A percentile compares a stretch with the other conserved stretches of the same genome.
phyloP scores from a whole-genome alignment of 2,329 filamentous ascomycete species.

The Metarhizium brunneum region DNA sequence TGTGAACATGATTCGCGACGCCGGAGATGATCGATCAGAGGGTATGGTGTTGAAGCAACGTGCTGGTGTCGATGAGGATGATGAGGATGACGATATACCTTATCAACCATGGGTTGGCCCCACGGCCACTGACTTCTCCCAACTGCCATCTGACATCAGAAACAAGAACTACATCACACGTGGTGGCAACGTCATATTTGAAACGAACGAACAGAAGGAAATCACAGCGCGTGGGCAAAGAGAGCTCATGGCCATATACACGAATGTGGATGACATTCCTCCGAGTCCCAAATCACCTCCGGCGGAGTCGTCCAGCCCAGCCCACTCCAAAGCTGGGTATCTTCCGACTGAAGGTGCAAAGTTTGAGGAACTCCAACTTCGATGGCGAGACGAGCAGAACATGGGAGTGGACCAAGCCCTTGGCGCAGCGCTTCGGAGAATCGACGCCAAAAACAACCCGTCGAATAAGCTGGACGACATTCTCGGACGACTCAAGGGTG shows the following conservation, averaged over 20 bases:
- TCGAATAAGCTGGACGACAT: slow-evolving; percentile 31
- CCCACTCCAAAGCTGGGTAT: slow-evolving; percentile 20
- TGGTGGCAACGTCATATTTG: slow-evolving; percentile 40
- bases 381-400: slow-evolving; percentile 37
- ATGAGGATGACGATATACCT: slow-evolving; percentile 48
- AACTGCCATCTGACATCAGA: slow-evolving; percentile 34
- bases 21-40: slow-evolving; percentile 63
- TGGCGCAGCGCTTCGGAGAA: slow-evolving; percentile 33
- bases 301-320: slow-evolving; percentile 19
- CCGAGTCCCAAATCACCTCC: slow-evolving; percentile 45
- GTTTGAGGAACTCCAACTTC: slow-evolving; percentile 38
- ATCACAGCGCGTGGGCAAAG: slow-evolving; percentile 48
- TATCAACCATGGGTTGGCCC: slow-evolving; percentile 45
- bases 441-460: slow-evolving; percentile 27
- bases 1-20: slow-evolving; percentile 60
- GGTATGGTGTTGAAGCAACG: slow-evolving; percentile 58
- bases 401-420: slow-evolving; percentile 33
- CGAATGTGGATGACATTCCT: slow-evolving; percentile 43
- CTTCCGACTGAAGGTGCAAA: slow-evolving; percentile 31
- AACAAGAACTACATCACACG: slow-evolving; percentile 43
- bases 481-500: slow-evolving; percentile 24
- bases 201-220: slow-evolving; percentile 44
- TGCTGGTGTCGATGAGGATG: slow-evolving; percentile 37
- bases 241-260: slow-evolving; percentile 54
- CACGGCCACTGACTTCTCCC: slow-evolving; percentile 34